Evolutionary conservation across 306 rosid genomes (phyloP).

Genomic region (Calophaca sinica): DNA sequence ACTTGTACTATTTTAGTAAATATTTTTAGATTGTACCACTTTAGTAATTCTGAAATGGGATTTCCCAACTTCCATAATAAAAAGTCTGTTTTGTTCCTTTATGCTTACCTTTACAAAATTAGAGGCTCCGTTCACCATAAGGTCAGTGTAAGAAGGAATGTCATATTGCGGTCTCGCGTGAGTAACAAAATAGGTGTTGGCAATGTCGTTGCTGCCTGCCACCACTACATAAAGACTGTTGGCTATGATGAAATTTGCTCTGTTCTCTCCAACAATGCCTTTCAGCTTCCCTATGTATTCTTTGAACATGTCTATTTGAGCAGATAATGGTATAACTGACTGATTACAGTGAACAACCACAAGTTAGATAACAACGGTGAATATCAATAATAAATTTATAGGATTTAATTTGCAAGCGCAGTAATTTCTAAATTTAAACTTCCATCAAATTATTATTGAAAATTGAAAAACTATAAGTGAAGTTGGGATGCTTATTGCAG

Average conservation of each 20-base stretch:
- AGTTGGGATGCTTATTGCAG: no score
- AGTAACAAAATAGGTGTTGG: constrained; percentile 66
- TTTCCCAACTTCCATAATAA: no score
- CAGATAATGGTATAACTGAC: constrained; percentile 59
- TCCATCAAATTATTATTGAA: no score
- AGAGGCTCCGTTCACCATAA: constrained; percentile 57
- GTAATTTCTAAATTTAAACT: no score
- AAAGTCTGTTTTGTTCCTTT: no score
- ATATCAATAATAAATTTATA: no score
- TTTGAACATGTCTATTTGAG: constrained; percentile 67
- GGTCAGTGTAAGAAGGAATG: constrained; percentile 71
- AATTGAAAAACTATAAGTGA: no score
- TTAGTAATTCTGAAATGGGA: no score
- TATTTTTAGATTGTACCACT: no score
- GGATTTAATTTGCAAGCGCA: no score
- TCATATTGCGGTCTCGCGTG: constrained; percentile 57
- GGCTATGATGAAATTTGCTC: constrained; percentile 58
- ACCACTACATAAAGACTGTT: constrained; percentile 61
- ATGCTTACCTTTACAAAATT: constrained; percentile 60
- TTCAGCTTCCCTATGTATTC: constrained; percentile 68
- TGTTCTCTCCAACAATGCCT: constrained; percentile 56
- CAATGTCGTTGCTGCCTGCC: constrained; percentile 83
- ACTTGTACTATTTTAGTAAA: no score
- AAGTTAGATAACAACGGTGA: neutral
- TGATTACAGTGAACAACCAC: constrained; percentile 31